These are phyloP conservation scores for Flagelloscypha sp. DNA, from an alignment of 768 basidiomycete genomes.

Conservation along the genomic window DNA sequence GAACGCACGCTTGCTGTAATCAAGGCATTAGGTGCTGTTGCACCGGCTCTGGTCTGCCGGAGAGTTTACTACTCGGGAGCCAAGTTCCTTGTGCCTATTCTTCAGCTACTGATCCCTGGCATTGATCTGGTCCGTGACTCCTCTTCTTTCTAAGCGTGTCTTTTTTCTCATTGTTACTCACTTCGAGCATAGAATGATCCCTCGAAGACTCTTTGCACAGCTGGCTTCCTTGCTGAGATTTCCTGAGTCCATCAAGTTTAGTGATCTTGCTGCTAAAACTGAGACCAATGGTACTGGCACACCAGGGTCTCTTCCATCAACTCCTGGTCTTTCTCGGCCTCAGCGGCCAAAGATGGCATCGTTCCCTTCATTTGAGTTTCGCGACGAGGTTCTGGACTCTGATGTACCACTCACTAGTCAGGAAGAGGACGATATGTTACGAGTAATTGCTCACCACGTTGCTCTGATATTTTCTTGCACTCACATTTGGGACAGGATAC, in stretches of 20 bases:
- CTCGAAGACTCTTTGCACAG: conserved; percentile 69
- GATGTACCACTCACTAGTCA: conserved; percentile 36
- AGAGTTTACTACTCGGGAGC: conserved; percentile 75
- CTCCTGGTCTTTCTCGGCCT: conserved; percentile 19
- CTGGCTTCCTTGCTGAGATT: conserved; percentile 65
- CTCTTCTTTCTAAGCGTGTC: background rate
- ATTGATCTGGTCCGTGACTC: conserved; percentile 64
- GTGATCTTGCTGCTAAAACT: conserved; percentile 44
- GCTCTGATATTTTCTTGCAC: background rate
- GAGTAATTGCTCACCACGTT: conserved; percentile 15
- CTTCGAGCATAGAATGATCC: conserved; percentile 55
- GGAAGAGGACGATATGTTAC: conserved; percentile 62
- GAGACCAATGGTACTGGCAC: conserved; percentile 20
- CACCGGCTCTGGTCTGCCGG: conserved; percentile 72
- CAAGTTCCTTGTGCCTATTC: conserved; percentile 70
- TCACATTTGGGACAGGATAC: conserved; percentile 33
- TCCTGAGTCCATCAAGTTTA: conserved; percentile 70
- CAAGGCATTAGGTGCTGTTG: conserved; percentile 75
- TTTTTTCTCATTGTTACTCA: conserved; percentile 3
- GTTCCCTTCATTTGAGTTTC: conserved; percentile 29
- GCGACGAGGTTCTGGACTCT: conserved; percentile 22
- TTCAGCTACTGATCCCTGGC: conserved; percentile 76
- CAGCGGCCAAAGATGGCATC: conserved; percentile 14
- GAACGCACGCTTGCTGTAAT: conserved; percentile 81
- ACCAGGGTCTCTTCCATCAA: conserved; percentile 25